These are phyloP conservation scores for Candida dajiaensis DNA, from an alignment of 805 yeast genomes.

Conservation along the genomic window DNA sequence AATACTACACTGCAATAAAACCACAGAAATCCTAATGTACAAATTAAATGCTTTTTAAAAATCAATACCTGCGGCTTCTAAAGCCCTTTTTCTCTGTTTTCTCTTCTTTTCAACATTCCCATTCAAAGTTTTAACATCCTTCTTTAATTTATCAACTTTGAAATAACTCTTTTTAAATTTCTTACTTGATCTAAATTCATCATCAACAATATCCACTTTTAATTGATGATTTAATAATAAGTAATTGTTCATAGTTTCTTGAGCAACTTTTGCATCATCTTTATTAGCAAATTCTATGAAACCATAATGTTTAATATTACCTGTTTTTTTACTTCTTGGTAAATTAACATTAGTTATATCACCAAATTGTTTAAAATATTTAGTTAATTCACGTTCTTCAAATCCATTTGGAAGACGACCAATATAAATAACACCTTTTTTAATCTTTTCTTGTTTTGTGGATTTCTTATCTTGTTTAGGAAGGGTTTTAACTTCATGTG, in stretches of 20 bases:
- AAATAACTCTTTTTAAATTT: slow-evolving; percentile 30
- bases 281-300: slow-evolving; percentile 73
- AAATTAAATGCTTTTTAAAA: slow-evolving; percentile 22
- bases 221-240: slow-evolving; percentile 81
- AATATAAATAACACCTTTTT: slow-evolving; percentile 71
- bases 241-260: slow-evolving; percentile 95
- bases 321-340: slow-evolving; percentile 86
- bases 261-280: slow-evolving; percentile 82
- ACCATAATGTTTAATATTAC: slow-evolving; percentile 87
- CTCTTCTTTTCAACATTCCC: slow-evolving; percentile 27
- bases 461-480: slow-evolving; percentile 19
- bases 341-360: slow-evolving; percentile 69
- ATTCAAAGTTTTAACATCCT: slow-evolving; percentile 27
- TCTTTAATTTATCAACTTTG: slow-evolving; percentile 25
- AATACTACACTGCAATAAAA: too few species aligned
- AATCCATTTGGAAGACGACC: slow-evolving; percentile 94
- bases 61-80: slow-evolving; percentile 31
- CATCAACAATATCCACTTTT: slow-evolving; percentile 57
- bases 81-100: slow-evolving; percentile 26
- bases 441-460: slow-evolving; percentile 18
- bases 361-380: slow-evolving; percentile 90
- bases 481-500: slow-evolving; percentile 21
- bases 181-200: slow-evolving; percentile 34
- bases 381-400: slow-evolving; percentile 67
- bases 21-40: too few species aligned